phyloP scores from a whole-genome alignment of 106 monocot species.

The Allium sativum region DNA sequence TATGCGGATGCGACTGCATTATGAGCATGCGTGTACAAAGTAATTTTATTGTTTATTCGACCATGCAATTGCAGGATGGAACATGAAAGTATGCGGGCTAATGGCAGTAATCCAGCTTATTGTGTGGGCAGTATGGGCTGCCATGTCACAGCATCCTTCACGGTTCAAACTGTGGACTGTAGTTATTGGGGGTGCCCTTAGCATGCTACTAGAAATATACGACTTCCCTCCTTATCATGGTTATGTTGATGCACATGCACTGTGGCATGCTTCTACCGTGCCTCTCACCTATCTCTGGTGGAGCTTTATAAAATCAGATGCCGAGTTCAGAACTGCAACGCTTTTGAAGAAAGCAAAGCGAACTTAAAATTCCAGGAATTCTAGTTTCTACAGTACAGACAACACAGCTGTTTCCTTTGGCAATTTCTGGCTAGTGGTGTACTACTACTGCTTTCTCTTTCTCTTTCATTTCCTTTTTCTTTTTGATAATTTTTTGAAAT shows the following conservation, averaged over 20 bases:
- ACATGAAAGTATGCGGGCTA: constrained; percentile 79
- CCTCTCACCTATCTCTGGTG: constrained; percentile 88
- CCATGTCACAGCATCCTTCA: constrained; percentile 53
- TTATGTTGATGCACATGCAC: constrained; percentile 69
- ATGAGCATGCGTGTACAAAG: too few relatives aligned
- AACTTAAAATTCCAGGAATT: background rate
- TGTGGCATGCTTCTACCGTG: constrained; percentile 74
- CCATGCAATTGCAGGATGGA: constrained; percentile 69
- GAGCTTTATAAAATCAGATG: constrained; percentile 76
- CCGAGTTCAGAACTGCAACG: constrained; percentile 31
- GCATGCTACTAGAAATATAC: constrained; percentile 69
- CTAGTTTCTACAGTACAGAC: too few relatives aligned
- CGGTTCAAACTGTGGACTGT: constrained; percentile 65
- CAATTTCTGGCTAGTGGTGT: too few relatives aligned
- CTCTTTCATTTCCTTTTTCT: too few relatives aligned
- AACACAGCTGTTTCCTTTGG: too few relatives aligned
- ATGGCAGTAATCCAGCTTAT: constrained; percentile 67
- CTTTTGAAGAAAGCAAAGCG: constrained; percentile 61
- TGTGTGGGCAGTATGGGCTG: constrained; percentile 83
- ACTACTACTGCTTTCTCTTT: too few relatives aligned
- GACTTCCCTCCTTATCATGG: constrained; percentile 76
- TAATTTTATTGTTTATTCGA: background rate
- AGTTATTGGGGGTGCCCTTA: constrained; percentile 41
- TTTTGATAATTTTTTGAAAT: too few relatives aligned
- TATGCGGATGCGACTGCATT: too few relatives aligned